Conservation (phyloP, 768 basidiomycete species). For the Boletus speciosus region DNA sequence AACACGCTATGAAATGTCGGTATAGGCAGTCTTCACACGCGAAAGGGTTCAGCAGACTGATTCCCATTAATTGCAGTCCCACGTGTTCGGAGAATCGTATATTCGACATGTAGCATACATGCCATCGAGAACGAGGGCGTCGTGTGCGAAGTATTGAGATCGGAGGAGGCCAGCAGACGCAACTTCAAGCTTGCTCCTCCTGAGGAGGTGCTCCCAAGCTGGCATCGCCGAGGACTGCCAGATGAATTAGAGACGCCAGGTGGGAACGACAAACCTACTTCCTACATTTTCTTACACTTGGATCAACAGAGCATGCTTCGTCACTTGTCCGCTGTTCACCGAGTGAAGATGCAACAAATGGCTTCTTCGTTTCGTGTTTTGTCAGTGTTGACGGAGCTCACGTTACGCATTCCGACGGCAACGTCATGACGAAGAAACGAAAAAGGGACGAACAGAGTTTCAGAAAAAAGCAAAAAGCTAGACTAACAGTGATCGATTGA, state of each 20-base stretch:
- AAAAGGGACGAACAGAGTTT: slow-evolving; percentile 17
- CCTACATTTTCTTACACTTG: neutral
- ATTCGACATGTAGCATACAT: slow-evolving; percentile 97
- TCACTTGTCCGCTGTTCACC: slow-evolving; percentile 72
- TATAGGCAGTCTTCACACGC: slow-evolving; percentile 23
- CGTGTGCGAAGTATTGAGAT: slow-evolving; percentile 67
- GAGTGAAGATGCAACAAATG: slow-evolving; percentile 86
- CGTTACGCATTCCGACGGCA: neutral
- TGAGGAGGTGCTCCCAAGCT: slow-evolving; percentile 68
- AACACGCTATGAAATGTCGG: slow-evolving; percentile 91
- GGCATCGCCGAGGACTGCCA: slow-evolving; percentile 75
- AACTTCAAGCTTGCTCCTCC: slow-evolving; percentile 68
- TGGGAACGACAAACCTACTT: slow-evolving; percentile 23
- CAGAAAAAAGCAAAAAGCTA: slow-evolving; percentile 19
- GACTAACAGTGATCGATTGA: slow-evolving; percentile 12
- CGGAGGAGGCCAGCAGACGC: slow-evolving; percentile 59
- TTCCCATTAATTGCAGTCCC: slow-evolving; percentile 52
- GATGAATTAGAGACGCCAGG: slow-evolving; percentile 60
- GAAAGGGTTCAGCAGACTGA: slow-evolving; percentile 6
- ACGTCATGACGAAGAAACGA: slow-evolving; percentile 23
- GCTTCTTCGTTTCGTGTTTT: slow-evolving; percentile 98
- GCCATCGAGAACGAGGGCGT: slow-evolving; percentile 92
- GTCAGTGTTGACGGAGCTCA: slow-evolving; percentile 28
- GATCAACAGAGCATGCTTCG: slow-evolving; percentile 48
- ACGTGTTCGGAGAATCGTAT: slow-evolving; percentile 75